phyloP scores from a whole-genome alignment of 2,329 filamentous ascomycete species.

The Blumeria graminis region DNA sequence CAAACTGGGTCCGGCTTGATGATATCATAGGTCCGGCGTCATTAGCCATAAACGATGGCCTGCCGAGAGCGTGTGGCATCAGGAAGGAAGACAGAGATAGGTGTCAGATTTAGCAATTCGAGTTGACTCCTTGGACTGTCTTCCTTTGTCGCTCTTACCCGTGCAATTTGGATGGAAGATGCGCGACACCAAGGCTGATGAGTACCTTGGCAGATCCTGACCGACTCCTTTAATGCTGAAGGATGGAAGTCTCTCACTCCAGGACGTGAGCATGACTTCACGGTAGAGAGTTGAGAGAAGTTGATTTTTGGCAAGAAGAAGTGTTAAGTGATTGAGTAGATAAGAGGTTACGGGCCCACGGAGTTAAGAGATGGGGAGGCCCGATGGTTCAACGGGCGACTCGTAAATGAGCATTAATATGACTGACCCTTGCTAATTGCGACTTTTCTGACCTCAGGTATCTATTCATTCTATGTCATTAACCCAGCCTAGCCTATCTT shows the following conservation, averaged over 20 bases:
- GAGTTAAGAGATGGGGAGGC: too few relatives aligned
- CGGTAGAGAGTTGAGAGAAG: background rate
- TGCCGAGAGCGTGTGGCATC: slow-evolving; percentile 22
- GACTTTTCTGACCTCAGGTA: too few relatives aligned
- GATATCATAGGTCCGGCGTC: slow-evolving; percentile 14
- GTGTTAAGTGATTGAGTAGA: too few relatives aligned
- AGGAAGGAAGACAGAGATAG: slow-evolving; percentile 7
- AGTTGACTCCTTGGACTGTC: background rate
- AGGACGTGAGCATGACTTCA: background rate
- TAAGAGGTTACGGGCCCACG: too few relatives aligned
- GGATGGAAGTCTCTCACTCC: background rate
- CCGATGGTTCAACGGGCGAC: too few relatives aligned
- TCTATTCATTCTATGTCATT: too few relatives aligned
- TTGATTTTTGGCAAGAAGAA: too few relatives aligned
- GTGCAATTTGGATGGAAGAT: background rate
- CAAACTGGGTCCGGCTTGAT: slow-evolving; percentile 11
- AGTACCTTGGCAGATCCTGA: background rate
- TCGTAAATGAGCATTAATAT: too few relatives aligned
- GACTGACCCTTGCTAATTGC: too few relatives aligned
- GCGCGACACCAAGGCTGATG: background rate
- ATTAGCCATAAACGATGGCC: slow-evolving; percentile 26
- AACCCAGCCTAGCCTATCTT: too few relatives aligned
- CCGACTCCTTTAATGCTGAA: background rate
- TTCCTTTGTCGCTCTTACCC: background rate
- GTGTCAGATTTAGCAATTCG: background rate